phyloP scores from a whole-genome alignment of 805 yeast genomes.

The Candida mattraensis region DNA sequence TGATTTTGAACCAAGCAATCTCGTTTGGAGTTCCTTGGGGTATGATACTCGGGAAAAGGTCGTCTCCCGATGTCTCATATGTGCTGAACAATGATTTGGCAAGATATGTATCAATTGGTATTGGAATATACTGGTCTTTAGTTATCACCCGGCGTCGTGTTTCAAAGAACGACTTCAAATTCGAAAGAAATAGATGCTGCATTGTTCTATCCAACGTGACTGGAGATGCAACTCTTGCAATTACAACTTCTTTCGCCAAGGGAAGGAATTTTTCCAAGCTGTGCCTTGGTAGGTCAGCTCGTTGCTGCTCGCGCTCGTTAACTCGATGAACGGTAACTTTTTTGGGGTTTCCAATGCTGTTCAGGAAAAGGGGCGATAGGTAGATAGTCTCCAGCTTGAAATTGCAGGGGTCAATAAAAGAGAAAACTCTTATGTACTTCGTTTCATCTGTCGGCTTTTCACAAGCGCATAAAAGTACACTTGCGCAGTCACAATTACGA shows the following conservation, averaged over 20 bases:
- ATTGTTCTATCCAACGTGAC: constrained; percentile 60
- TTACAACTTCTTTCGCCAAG: constrained; percentile 61
- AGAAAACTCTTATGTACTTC: constrained; percentile 44
- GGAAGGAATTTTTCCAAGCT: constrained; percentile 32
- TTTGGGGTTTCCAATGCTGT: constrained; percentile 45
- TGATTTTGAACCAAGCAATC: constrained; percentile 83
- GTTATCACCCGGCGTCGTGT: constrained; percentile 54
- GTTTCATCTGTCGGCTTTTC: constrained; percentile 7
- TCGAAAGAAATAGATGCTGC: constrained; percentile 60
- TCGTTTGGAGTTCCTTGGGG: constrained; percentile 67
- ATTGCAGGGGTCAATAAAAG: constrained; percentile 64
- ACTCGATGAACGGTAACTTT: constrained; percentile 17
- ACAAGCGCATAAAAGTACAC: constrained; percentile 21
- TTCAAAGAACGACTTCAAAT: constrained; percentile 64
- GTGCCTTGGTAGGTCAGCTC: constrained; percentile 21
- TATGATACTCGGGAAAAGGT: constrained; percentile 35
- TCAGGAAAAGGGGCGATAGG: constrained; percentile 60
- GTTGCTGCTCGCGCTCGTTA: constrained; percentile 26
- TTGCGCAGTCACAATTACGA: constrained; percentile 15
- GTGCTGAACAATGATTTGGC: constrained; percentile 55
- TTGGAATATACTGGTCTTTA: constrained; percentile 70
- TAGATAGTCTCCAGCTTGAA: constrained; percentile 43
- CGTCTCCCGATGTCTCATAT: constrained; percentile 25
- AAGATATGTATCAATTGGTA: constrained; percentile 68
- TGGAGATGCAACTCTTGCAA: constrained; percentile 69